Evolutionary conservation across 2,329 filamentous ascomycete species (phyloP), one percentile per base, ranked within the genome.

Genomic region (Stagonosporopsis rhizophila): DNA sequence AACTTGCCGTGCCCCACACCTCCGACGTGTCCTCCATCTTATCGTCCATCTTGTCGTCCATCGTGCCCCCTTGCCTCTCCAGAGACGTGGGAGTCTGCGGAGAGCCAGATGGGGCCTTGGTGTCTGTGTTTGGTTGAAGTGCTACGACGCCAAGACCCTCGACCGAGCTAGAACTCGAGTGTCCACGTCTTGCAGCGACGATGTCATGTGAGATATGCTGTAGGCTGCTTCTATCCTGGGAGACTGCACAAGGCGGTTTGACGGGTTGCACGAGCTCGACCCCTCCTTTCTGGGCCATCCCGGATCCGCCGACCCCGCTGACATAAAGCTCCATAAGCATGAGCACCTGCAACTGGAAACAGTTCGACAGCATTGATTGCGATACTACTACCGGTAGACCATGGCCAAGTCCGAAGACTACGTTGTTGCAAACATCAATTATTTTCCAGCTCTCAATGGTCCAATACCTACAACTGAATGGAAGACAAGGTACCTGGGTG

Each of bases 401-500:
- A 37, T 38, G 30, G 14, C 2, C 12, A 20, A 19, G 14, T 6
- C 11, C 11, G 15, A 28, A 41, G 15, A 20, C 35, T 48, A 58
- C 15, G 56, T 65, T 34, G n/a, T 60, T 49, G 61, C 61, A 15
- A 40, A 59, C n/a, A 61, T 67, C 38, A 65, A 67, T 27, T 67
- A 67, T 37, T 58, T 64, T 23, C 60, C 64, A 23, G 44, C 62
- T 20, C 44, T 54, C 5, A 59, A 61, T 19, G 28, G 20, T 9
- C 54, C 61, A 2, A 65, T 65, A 28, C 48, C 52, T 4, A 59
- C 59, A 7, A 50, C 54, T n/a, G 40, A 45, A 19, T 66, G 64
- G 64, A 61, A 56, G 27, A 52, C 23, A 19, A 60, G 56, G 30
- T 58, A 56, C 15, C 34, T 66, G 14, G 56, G 58, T 12, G 40